A percentile compares a stretch with the other conserved stretches of the same genome.
phyloP scores from a whole-genome alignment of 371 early-diverging fungal species.

The Mortierella sp. region DNA sequence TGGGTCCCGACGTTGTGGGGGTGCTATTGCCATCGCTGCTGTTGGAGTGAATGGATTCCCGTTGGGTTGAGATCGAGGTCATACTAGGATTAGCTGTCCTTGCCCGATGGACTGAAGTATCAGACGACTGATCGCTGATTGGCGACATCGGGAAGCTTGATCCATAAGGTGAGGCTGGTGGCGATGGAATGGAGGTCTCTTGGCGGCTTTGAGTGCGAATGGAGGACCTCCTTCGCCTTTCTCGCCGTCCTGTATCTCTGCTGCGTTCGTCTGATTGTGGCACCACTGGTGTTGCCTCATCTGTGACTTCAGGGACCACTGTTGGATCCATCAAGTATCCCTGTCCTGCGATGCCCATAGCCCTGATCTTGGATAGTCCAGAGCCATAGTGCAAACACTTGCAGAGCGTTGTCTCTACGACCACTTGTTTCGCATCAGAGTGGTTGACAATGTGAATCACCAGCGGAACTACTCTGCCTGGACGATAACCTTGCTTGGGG shows the following conservation, averaged over 20 bases:
- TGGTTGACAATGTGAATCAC: slow-evolving; percentile 53
- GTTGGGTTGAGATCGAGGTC: slow-evolving; percentile 41
- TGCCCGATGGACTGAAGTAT: slow-evolving; percentile 26
- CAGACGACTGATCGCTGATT: slow-evolving; percentile 31
- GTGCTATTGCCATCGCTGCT: slow-evolving; percentile 21
- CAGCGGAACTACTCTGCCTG: slow-evolving; percentile 46
- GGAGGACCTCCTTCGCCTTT: slow-evolving; percentile 2
- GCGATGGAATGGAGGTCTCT: slow-evolving; percentile 28
- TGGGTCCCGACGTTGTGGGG: slow-evolving; percentile 8
- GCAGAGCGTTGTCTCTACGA: slow-evolving; percentile 47
- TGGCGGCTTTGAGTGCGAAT: slow-evolving; percentile 9
- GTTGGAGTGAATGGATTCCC: slow-evolving; percentile 32
- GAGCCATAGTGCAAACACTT: slow-evolving; percentile 48
- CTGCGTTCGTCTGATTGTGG: neutral
- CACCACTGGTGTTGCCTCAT: neutral
- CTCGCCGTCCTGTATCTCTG: slow-evolving; percentile 13
- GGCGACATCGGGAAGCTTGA: slow-evolving; percentile 30
- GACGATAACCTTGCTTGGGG: slow-evolving; percentile 49
- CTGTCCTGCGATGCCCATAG: slow-evolving; percentile 39
- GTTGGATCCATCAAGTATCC: slow-evolving; percentile 28
- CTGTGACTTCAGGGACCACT: neutral
- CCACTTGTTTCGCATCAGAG: slow-evolving; percentile 43
- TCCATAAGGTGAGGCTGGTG: slow-evolving; percentile 41
- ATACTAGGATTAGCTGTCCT: slow-evolving; percentile 40
- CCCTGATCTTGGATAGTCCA: slow-evolving; percentile 36